A percentile compares a stretch with the other conserved stretches of the same genome.
These are phyloP conservation scores for Debaryomyces coudertii DNA, from an alignment of 1,139 yeast species.

Conservation along the genomic window DNA sequence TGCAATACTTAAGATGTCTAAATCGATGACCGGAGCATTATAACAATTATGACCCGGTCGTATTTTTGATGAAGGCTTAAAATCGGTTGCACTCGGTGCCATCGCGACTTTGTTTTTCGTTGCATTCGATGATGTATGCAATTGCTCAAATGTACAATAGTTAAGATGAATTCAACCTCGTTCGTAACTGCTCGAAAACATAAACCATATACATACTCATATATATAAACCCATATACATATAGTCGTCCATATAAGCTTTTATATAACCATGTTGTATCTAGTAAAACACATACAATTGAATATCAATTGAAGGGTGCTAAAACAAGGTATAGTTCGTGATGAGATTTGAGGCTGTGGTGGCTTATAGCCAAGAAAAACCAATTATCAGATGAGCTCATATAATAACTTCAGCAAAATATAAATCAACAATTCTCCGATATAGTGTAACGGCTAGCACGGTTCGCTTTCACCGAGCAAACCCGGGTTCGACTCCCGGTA, in stretches of 20 bases:
- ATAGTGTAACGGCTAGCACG: slow-evolving; percentile 84
- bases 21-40: not conserved
- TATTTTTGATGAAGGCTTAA: not conserved
- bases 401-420: not conserved
- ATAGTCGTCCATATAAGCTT: no score
- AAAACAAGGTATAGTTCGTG: no score
- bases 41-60: not conserved
- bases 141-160: not conserved
- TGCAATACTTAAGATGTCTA: no score
- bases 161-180: not conserved
- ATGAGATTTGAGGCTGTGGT: not conserved
- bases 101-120: not conserved
- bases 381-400: no score
- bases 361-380: no score
- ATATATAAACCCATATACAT: no score
- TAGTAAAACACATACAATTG: no score
- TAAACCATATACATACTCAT: no score
- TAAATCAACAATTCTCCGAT: slow-evolving; percentile 46
- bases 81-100: not conserved
- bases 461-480: slow-evolving; percentile 82
- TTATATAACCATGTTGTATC: no score
- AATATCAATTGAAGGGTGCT: no score
- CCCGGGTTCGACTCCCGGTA: slow-evolving; percentile 86
- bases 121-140: not conserved
- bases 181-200: not conserved